Base-by-base conservation (phyloP, 345 rosid species). In the Pugionium cornutum region DNA sequence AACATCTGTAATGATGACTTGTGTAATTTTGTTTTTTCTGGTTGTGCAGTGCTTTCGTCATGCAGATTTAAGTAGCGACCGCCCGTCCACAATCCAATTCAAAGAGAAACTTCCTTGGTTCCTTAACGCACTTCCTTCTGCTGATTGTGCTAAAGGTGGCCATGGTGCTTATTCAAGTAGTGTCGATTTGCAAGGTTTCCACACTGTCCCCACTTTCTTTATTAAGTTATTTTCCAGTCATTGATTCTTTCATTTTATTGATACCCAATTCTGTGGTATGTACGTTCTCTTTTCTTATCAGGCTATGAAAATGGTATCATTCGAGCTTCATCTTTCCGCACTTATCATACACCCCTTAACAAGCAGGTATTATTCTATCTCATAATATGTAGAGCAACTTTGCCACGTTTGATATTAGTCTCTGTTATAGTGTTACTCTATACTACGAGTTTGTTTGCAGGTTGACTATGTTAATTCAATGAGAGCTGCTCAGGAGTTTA, bases 101-200 rank as follows among this genome's bases (percentile, higher is more conserved):
- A 85, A 50, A 83, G 92, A 87, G 76, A 94, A 91, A 78, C 92
- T 94, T 67, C 99, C 99, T 59, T 91, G 95, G 95, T 94, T 94
- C 81, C 97, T 94, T 40, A 77, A 70, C 54, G 89, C 97, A 43
- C 79, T 94, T 73, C 99, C 99, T 45, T 94, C 99, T 34, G 89
- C 91, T 53, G 96, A 89, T 67, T 94, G 99, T 83, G 89, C 99
- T 26, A 94, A 94, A 83, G 99, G 95, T 45, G 99, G 99, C 58
- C 96, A 83, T 77, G 97, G 99, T 75, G 99, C 99, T 70, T 91
- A 94, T 75, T 82, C 91, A 35, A 82, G 54, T 80, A 91, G 99
- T 77, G 91, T 94, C 69, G 88, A 91, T 68, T 71, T 91, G 74
- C 67, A 71, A 82, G 99, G 99, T 94, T 68, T 58, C 79, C 68